These are phyloP conservation scores for Russula virescens DNA, from an alignment of 768 basidiomycete species.

Conservation along the genomic window DNA sequence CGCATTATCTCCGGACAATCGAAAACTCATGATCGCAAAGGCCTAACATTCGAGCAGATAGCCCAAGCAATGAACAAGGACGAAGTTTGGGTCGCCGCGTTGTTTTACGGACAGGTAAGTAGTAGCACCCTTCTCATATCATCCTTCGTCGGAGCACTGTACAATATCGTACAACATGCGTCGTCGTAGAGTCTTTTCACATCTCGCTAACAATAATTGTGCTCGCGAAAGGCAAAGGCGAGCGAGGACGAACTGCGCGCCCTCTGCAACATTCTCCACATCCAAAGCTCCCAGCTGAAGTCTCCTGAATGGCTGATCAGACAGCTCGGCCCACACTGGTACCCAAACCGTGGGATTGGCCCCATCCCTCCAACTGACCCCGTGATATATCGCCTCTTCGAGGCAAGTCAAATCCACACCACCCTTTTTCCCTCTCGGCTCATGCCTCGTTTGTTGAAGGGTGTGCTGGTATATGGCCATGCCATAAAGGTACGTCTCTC, in stretches of 20 bases:
- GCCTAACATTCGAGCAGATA: constrained; percentile 64
- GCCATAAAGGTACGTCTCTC: constrained; percentile 57
- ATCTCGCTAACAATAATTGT: too few species aligned
- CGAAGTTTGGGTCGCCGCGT: constrained; percentile 78
- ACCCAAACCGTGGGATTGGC: constrained; percentile 65
- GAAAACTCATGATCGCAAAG: constrained; percentile 46
- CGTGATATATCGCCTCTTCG: constrained; percentile 75
- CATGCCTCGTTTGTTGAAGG: constrained; percentile 32
- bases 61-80: constrained; percentile 61
- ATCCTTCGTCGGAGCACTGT: too few species aligned
- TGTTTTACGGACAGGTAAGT: constrained; percentile 72
- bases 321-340: constrained; percentile 61
- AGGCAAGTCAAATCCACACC: constrained; percentile 39
- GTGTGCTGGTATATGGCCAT: constrained; percentile 71
- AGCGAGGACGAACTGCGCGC: constrained; percentile 49
- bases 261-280: constrained; percentile 49
- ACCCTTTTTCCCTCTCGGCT: background rate
- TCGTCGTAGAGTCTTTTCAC: too few species aligned
- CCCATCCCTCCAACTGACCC: constrained; percentile 73
- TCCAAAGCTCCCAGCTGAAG: constrained; percentile 26
- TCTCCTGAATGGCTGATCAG: constrained; percentile 9
- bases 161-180: too few species aligned
- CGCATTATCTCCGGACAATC: constrained; percentile 39
- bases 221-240: constrained; percentile 73
- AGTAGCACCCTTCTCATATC: too few species aligned